These are phyloP conservation scores for Berkeleyomyces rouxiae DNA, from an alignment of 2,329 filamentous ascomycete species.

Conservation along the genomic window DNA sequence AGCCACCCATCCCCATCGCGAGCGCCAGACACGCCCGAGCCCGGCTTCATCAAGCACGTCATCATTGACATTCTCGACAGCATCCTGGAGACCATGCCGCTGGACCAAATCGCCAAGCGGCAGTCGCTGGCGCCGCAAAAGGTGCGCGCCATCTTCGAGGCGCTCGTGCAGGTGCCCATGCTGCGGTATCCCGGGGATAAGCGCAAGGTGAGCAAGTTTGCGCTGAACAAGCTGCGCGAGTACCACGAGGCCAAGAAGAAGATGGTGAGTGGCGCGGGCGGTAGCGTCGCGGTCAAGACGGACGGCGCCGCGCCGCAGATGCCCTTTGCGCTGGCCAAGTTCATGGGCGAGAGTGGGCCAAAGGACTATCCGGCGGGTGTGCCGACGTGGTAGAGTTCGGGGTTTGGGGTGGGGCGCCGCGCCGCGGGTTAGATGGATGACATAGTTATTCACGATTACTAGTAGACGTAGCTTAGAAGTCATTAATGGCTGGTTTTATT, in stretches of 20 bases:
- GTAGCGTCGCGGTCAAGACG: neutral
- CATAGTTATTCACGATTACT: neutral
- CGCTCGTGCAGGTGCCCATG: constrained; percentile 31
- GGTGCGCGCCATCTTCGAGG: constrained; percentile 30
- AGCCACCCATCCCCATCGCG: neutral
- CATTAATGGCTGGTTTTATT: too few relatives aligned
- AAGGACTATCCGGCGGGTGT: constrained; percentile 12
- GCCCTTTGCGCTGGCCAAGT: constrained; percentile 4
- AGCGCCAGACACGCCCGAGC: neutral
- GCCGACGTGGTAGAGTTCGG: neutral
- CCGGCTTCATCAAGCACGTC: constrained; percentile 21
- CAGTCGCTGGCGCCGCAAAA: constrained; percentile 27
- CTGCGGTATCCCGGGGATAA: constrained; percentile 28
- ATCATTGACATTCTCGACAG: constrained; percentile 34
- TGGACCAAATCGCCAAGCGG: constrained; percentile 28
- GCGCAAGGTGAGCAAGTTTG: constrained; percentile 25
- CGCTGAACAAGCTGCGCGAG: constrained; percentile 26
- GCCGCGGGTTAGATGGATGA: neutral
- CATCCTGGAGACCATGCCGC: constrained; percentile 29
- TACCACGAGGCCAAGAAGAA: constrained; percentile 28
- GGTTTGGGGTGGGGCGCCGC: too few relatives aligned
- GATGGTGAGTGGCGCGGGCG: constrained; percentile 11
- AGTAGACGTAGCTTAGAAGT: too few relatives aligned
- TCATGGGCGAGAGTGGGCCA: constrained; percentile 10
- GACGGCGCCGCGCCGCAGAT: neutral